Evolutionary conservation across 2,329 filamentous ascomycete genomes (phyloP), one percentile per base, ranked within the genome.

Genomic region (Epichloe aotearoae): DNA sequence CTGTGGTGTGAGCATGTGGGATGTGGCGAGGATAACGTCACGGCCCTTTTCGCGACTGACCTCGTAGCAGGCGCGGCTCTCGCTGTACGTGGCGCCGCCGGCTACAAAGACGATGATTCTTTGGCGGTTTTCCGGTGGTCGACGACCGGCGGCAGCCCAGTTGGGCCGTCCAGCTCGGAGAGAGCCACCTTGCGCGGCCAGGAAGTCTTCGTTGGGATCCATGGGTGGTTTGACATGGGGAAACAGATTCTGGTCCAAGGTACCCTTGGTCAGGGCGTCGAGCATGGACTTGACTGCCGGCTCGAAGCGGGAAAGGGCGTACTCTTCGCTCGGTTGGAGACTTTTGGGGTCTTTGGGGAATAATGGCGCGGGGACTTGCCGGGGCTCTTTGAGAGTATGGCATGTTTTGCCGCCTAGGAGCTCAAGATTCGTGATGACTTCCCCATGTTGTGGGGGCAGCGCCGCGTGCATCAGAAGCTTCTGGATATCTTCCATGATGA

Each of bases 81-180:
- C 93, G 5, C 88, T 89, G 65, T 91, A 95, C 0, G 93, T 97
- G 19, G 93, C 93, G 43, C 93, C 93, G 46, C 93, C 93, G 1
- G 91, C 93, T 77, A 97, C 84, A 64, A 95, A 97, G 15, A 97
- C 83, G 53, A 98, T 86, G 50, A 97, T 77, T 49, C 93, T 82
- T 65, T 98, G 93, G 49, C 85, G 81, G 56, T 90, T 94, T 64
- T 97, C 91, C 2, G 66, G 53, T 75, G 80, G 53, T 73, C 82
- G 79, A 44, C 84, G 77, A 42, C 88, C 83, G 10, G 86, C 84
- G 49, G 88, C 87, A 2, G 93, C 93, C 93, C 93, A 98, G 41
- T 90, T 95, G 2, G 91, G 93, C 61, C 95, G 94, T 15, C 89
- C 89, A 10, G 88, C 87, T 52, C 93, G 85, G 23, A 98, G 76